These are phyloP conservation scores for Tulasnella sp. DNA, from an alignment of 768 basidiomycete species.

Conservation along the genomic window DNA sequence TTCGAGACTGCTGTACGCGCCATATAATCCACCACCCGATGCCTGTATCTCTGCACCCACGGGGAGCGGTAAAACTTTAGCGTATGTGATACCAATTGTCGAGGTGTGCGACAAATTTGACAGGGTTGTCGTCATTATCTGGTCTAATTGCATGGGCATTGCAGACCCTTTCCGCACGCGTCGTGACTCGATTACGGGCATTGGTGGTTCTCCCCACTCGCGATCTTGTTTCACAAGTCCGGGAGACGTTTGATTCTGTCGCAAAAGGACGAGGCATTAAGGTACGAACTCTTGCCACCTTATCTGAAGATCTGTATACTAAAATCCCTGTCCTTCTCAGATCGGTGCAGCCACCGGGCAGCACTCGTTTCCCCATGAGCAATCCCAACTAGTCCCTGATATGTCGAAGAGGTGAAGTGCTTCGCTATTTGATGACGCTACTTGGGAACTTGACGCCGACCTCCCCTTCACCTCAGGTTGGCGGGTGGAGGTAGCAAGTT, in stretches of 20 bases:
- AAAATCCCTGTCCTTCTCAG: constrained; percentile 24
- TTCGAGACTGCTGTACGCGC: constrained; percentile 45
- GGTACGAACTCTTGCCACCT: constrained; percentile 35
- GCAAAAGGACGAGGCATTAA: constrained; percentile 80
- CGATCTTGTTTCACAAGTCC: constrained; percentile 84
- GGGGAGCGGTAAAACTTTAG: constrained; percentile 93
- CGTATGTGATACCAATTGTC: constrained; percentile 88
- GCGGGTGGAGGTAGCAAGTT: constrained; percentile 83
- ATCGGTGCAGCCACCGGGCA: constrained; percentile 83
- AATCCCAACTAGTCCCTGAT: constrained; percentile 64
- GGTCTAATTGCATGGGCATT: not conserved
- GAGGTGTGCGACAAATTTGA: constrained; percentile 49
- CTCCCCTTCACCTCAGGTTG: constrained; percentile 35
- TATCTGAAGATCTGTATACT: not conserved
- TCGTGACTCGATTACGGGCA: constrained; percentile 78
- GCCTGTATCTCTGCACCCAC: constrained; percentile 94
- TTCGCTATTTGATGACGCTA: not conserved
- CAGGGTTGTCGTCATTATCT: too few relatives aligned
- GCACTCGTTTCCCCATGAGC: constrained; percentile 89
- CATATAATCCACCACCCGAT: constrained; percentile 60
- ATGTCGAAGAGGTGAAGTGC: constrained; percentile 39
- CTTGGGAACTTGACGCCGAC: not conserved
- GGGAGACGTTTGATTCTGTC: constrained; percentile 81
- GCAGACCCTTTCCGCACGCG: constrained; percentile 58
- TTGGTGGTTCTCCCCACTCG: constrained; percentile 87